phyloP scores from a whole-genome alignment of 768 basidiomycete genomes.

The Rhodocollybia butyracea region DNA sequence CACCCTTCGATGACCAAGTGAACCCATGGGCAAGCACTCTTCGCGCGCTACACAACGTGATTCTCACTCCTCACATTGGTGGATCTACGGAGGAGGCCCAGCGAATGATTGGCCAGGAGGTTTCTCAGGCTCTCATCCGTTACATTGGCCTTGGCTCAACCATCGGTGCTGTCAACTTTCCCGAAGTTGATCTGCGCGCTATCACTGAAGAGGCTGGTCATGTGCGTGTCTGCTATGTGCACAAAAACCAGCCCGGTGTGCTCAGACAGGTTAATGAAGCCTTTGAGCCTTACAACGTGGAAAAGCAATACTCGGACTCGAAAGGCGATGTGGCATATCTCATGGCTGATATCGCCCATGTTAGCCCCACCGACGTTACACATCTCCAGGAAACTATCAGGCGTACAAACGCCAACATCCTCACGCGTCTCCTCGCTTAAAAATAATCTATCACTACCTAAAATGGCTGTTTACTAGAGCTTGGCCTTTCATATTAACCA shows the following conservation, averaged over 20 bases:
- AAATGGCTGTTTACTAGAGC: conserved; percentile 1
- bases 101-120: conserved; percentile 95
- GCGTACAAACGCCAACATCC: conserved; percentile 80
- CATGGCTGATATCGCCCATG: conserved; percentile 94
- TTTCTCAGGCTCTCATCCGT: conserved; percentile 76
- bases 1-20: conserved; percentile 83
- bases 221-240: conserved; percentile 92
- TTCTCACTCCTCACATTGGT: conserved; percentile 97
- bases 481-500: conserved; percentile 23
- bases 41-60: conserved; percentile 79
- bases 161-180: conserved; percentile 95
- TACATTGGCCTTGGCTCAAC: conserved; percentile 94
- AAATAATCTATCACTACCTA: neutral
- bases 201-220: conserved; percentile 82
- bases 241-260: conserved; percentile 94
- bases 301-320: conserved; percentile 99
- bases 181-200: conserved; percentile 93
- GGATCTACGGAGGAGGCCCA: conserved; percentile 99
- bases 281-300: conserved; percentile 93
- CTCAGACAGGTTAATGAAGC: conserved; percentile 93
- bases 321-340: conserved; percentile 92
- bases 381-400: conserved; percentile 76
- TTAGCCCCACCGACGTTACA: conserved; percentile 76
- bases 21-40: conserved; percentile 82
- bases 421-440: conserved; percentile 80